These are phyloP conservation scores for Vitis vinifera DNA, from an alignment of 164 flowering plant species.

Conservation along the genomic window ASM3070453v1 NC_081810.1:4730501-4731000, in stretches of 20 bases:
- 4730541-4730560: slow-evolving; percentile 66
- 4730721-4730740: slow-evolving; percentile 36
- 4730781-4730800: slow-evolving; percentile 85
- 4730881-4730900: slow-evolving; percentile 67
- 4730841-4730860: background rate
- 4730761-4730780: slow-evolving; percentile 30
- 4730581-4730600: slow-evolving; percentile 13
- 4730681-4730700: slow-evolving; percentile 56
- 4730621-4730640: slow-evolving; percentile 24
- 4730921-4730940: slow-evolving; percentile 67
- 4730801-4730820: background rate
- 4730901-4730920: slow-evolving; percentile 74
- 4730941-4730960: slow-evolving; percentile 98
- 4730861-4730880: background rate
- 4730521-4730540: slow-evolving; percentile 71
- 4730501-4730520: background rate
- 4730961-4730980: slow-evolving; percentile 95
- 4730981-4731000: slow-evolving; percentile 75
- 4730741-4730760: slow-evolving; percentile 42
- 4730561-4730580: slow-evolving; percentile 34
- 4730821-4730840: background rate
- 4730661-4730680: slow-evolving; percentile 43
- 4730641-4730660: slow-evolving; percentile 12
- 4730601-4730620: slow-evolving; percentile 33
- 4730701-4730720: slow-evolving; percentile 37